Conservation (phyloP, 1,139 yeast genomes). For the Suhomyces wounanorum region DNA sequence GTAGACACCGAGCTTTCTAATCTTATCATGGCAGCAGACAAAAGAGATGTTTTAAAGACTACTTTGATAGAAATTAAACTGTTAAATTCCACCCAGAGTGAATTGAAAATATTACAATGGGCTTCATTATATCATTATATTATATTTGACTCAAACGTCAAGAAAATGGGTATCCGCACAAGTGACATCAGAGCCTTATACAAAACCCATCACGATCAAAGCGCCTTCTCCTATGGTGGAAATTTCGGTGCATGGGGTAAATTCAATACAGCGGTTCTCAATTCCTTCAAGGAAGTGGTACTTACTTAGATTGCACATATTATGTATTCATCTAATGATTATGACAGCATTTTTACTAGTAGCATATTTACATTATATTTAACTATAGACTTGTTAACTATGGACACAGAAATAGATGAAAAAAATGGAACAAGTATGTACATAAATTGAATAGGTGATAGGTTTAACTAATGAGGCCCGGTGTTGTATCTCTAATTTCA, state of each 20-base stretch:
- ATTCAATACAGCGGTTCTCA: conserved; percentile 5
- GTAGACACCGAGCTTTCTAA: conserved; percentile 8
- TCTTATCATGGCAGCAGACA: conserved; percentile 7
- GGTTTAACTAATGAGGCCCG: neutral
- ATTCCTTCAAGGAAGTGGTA: conserved; percentile 7
- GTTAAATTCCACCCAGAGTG: conserved; percentile 14
- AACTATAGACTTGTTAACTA: conserved; percentile 12
- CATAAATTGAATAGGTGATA: conserved; percentile 8
- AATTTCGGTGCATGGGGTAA: conserved; percentile 6
- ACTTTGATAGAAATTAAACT: conserved; percentile 10
- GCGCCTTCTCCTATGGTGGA: conserved; percentile 1
- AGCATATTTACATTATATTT: conserved; percentile 5
- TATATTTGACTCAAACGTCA: conserved; percentile 17
- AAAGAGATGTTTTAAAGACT: conserved; percentile 13
- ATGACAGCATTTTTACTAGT: neutral
- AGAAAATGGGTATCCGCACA: conserved; percentile 23
- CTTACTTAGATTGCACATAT: neutral
- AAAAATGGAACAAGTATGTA: conserved; percentile 9
- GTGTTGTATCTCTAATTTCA: neutral
- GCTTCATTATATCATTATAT: conserved; percentile 35
- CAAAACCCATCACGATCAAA: conserved; percentile 11
- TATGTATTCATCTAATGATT: neutral
- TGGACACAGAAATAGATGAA: conserved; percentile 8
- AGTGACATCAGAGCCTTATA: conserved; percentile 23
- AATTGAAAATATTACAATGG: conserved; percentile 31